Conservation (phyloP, 2,329 filamentous ascomycete species). For the Epichloe amarillans region DNA sequence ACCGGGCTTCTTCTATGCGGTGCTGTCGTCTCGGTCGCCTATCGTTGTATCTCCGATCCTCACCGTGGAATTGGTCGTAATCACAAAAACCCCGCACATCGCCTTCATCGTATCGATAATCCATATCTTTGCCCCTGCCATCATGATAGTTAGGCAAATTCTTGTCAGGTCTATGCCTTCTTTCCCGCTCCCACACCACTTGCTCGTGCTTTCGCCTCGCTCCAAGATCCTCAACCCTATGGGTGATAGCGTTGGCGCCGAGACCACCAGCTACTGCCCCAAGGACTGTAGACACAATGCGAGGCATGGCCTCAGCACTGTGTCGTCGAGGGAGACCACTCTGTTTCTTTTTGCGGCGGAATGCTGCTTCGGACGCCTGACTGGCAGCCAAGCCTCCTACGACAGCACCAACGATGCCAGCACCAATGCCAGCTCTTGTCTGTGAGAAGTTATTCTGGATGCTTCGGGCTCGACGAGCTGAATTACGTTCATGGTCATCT, state of each 20-base stretch:
- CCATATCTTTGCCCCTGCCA: conserved; percentile 6
- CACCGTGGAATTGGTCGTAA: conserved; percentile 15
- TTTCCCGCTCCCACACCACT: conserved; percentile 18
- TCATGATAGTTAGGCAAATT: conserved; percentile 15
- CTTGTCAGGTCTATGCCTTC: conserved; percentile 17
- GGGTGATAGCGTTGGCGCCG: conserved; percentile 37
- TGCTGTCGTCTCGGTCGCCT: conserved; percentile 10
- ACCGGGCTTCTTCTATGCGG: conserved; percentile 12
- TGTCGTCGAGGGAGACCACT: conserved; percentile 12
- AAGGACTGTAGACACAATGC: conserved; percentile 34
- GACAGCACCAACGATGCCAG: conserved; percentile 38
- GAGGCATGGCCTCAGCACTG: conserved; percentile 18
- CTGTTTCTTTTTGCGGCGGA: conserved; percentile 16
- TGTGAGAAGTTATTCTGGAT: conserved; percentile 35
- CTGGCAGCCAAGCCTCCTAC: conserved; percentile 40
- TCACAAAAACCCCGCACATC: conserved; percentile 12
- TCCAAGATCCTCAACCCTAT: conserved; percentile 26
- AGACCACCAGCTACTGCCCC: conserved; percentile 42
- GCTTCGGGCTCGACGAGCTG: conserved; percentile 26
- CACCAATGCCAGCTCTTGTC: conserved; percentile 34
- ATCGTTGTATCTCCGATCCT: conserved; percentile 9
- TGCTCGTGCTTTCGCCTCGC: conserved; percentile 20
- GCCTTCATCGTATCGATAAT: conserved; percentile 8
- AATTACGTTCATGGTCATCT: conserved; percentile 12
- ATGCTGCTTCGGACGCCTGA: conserved; percentile 31